phyloP scores from a whole-genome alignment of 345 rosid genomes.

The Gossypium longicalyx region DNA sequence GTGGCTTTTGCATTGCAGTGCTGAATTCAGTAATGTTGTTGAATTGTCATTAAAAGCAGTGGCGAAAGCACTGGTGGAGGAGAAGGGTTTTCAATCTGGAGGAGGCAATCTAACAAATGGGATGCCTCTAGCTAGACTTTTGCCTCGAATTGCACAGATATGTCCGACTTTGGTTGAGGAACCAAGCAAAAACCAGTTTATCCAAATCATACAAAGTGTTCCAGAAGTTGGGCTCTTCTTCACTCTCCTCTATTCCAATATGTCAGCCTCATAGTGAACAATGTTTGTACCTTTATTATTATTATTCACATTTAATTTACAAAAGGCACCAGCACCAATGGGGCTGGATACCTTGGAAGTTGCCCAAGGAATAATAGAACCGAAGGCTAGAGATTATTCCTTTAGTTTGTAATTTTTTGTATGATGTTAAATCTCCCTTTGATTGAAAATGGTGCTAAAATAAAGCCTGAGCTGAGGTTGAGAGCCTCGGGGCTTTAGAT shows the following conservation, averaged over 20 bases:
- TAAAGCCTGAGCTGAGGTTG: not conserved
- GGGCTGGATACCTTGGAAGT: slow-evolving; percentile 3
- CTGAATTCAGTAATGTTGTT: slow-evolving; percentile 55
- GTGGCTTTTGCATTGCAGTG: slow-evolving; percentile 42
- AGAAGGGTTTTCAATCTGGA: slow-evolving; percentile 40
- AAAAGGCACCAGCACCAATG: slow-evolving; percentile 5
- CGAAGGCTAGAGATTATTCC: slow-evolving; percentile 4
- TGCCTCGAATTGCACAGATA: slow-evolving; percentile 69
- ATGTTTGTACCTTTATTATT: slow-evolving; percentile 18
- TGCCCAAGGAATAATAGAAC: slow-evolving; percentile 7
- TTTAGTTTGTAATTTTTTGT: slow-evolving; percentile 21
- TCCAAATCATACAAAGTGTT: slow-evolving; percentile 44
- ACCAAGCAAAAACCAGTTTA: slow-evolving; percentile 56
- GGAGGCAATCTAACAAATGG: slow-evolving; percentile 41
- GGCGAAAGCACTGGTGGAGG: slow-evolving; percentile 48
- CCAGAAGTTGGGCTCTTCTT: slow-evolving; percentile 83
- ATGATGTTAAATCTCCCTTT: not conserved
- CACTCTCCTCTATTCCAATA: slow-evolving; percentile 69
- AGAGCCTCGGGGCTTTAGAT: not conserved
- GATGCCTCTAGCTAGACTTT: slow-evolving; percentile 67
- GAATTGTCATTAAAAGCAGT: slow-evolving; percentile 60
- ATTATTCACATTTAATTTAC: slow-evolving; percentile 14
- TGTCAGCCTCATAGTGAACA: slow-evolving; percentile 38
- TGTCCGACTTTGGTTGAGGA: slow-evolving; percentile 46
- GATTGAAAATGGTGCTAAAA: not conserved